phyloP scores from a whole-genome alignment of 2,329 filamentous ascomycete genomes.

The Penicillium olsonii region DNA sequence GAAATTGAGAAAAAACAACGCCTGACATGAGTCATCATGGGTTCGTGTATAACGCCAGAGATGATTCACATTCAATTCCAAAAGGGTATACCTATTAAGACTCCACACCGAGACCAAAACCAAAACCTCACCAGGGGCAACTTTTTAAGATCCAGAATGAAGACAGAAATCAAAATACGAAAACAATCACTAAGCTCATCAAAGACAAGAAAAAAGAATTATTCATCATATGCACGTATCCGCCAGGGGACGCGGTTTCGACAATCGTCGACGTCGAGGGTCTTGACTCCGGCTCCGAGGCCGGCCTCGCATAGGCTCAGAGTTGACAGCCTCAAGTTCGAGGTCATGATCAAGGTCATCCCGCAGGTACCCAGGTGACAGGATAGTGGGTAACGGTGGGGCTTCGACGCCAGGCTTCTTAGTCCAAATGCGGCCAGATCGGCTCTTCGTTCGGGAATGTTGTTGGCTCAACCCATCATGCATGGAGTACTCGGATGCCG shows the following conservation, averaged over 20 bases:
- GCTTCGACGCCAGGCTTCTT: slow-evolving; percentile 19
- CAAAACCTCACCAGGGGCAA: slow-evolving; percentile 7
- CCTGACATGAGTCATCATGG: slow-evolving; percentile 3
- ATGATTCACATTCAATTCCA: slow-evolving; percentile 10
- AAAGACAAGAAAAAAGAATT: slow-evolving; percentile 8
- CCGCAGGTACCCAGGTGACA: slow-evolving; percentile 17
- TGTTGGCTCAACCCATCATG: neutral
- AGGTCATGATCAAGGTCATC: slow-evolving; percentile 1
- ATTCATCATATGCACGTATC: slow-evolving; percentile 18
- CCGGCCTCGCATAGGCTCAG: slow-evolving; percentile 25
- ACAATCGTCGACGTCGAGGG: slow-evolving; percentile 18
- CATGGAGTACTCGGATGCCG: slow-evolving; percentile 14
- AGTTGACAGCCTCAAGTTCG: neutral
- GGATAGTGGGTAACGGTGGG: slow-evolving; percentile 23
- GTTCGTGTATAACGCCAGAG: slow-evolving; percentile 13
- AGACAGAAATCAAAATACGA: neutral
- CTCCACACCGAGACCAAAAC: slow-evolving; percentile 4
- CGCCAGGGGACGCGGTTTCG: slow-evolving; percentile 15
- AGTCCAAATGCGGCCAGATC: slow-evolving; percentile 16
- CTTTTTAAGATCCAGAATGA: slow-evolving; percentile 7
- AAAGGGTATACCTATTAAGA: slow-evolving; percentile 25
- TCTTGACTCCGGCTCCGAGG: slow-evolving; percentile 28
- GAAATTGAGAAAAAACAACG: neutral
- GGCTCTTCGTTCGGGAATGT: slow-evolving; percentile 19
- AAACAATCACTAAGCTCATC: neutral